Percentiles rank a stretch among this genome's conserved stretches.
Evolutionary conservation across 306 rosid genomes (phyloP).

Genomic region (Cicer bijugum): DNA sequence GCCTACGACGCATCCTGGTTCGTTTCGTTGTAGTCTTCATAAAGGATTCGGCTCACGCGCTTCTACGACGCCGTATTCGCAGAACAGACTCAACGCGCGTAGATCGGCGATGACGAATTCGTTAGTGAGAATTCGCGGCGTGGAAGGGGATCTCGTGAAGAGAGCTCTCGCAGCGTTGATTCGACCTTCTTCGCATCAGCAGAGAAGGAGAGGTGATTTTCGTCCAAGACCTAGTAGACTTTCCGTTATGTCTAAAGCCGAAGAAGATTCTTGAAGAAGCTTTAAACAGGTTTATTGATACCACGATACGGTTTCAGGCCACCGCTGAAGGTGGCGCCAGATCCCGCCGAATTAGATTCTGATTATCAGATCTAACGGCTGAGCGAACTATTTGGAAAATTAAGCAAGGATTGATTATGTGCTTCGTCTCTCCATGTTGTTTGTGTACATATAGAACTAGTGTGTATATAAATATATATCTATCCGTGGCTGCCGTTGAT

Average conservation of each 20-base stretch:
- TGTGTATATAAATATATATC: background rate
- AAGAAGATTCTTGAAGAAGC: constrained; percentile 41
- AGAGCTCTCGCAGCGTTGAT: constrained; percentile 86
- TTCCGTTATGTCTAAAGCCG: constrained; percentile 70
- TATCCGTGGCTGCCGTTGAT: constrained; percentile 52
- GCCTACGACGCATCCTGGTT: constrained; percentile 93
- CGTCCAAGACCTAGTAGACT: constrained; percentile 83
- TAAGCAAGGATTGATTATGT: constrained; percentile 40
- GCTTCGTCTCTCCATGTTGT: constrained; percentile 21
- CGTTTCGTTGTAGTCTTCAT: constrained; percentile 91
- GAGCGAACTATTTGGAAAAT: constrained; percentile 29
- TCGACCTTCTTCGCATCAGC: constrained; percentile 93
- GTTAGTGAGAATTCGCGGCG: constrained; percentile 87
- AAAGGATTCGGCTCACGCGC: constrained; percentile 52
- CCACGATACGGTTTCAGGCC: background rate
- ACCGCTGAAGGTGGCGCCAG: constrained; percentile 19
- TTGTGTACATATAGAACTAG: constrained; percentile 43
- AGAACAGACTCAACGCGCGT: constrained; percentile 82
- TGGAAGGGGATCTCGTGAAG: constrained; percentile 85
- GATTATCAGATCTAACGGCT: constrained; percentile 49
- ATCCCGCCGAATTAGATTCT: constrained; percentile 26
- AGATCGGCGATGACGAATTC: constrained; percentile 99
- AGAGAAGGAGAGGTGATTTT: constrained; percentile 69
- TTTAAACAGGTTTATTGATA: background rate
- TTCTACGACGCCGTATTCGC: constrained; percentile 60